phyloP scores from a whole-genome alignment of 768 basidiomycete genomes.

The Exsudoporus frostii region DNA sequence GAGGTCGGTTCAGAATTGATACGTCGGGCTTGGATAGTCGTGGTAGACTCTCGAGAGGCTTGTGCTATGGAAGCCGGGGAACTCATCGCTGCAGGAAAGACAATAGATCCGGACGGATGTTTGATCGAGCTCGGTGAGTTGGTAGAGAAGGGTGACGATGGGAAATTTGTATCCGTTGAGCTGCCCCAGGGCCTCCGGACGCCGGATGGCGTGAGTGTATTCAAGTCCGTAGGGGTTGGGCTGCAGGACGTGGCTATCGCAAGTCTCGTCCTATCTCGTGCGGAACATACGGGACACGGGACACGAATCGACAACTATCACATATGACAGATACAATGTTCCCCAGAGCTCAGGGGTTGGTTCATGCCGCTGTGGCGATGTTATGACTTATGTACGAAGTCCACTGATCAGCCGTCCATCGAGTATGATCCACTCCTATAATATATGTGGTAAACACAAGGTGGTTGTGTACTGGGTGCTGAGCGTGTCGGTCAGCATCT shows the following conservation, averaged over 20 bases:
- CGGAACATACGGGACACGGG: conserved; percentile 53
- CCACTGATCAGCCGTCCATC: too few relatives aligned
- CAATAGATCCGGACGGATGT: conserved; percentile 36
- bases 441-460: too few relatives aligned
- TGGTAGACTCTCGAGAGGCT: conserved; percentile 74
- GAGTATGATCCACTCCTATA: too few relatives aligned
- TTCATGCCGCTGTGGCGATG: background rate
- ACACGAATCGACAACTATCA: conserved; percentile 20
- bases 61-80: conserved; percentile 82
- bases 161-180: conserved; percentile 9
- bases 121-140: conserved; percentile 73
- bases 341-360: background rate
- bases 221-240: conserved; percentile 86
- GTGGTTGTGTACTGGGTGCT: background rate
- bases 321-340: background rate
- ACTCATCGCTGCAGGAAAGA: conserved; percentile 49
- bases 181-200: conserved; percentile 10
- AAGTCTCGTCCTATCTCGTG: conserved; percentile 59
- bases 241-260: conserved; percentile 88
- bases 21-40: conserved; percentile 48
- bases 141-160: conserved; percentile 25
- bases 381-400: background rate
- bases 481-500: background rate
- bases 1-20: conserved; percentile 67
- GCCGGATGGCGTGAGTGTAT: conserved; percentile 62